Conservation (phyloP, 192 early-diverging fungal genomes). For the Umbelopsis vinacea region DNA sequence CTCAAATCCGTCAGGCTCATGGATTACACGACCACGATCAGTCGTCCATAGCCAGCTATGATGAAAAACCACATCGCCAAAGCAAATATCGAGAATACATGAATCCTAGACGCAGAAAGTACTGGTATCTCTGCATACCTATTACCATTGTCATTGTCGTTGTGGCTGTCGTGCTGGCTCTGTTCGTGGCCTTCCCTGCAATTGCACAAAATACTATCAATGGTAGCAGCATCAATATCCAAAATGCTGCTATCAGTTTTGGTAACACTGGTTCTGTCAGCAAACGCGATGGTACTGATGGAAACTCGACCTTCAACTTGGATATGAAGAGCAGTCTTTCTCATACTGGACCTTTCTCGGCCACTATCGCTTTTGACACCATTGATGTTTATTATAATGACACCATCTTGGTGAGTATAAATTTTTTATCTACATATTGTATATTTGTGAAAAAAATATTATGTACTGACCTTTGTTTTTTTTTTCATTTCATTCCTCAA, state of each 20-base stretch:
- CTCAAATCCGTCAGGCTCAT: constrained; percentile 1
- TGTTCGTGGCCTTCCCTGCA: constrained; percentile 61
- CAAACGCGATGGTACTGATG: constrained; percentile 26
- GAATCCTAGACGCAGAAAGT: constrained; percentile 44
- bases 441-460: no score
- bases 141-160: constrained; percentile 47
- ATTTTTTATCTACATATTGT: no score
- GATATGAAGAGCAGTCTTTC: constrained; percentile 28
- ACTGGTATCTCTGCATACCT: constrained; percentile 59
- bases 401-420: constrained; percentile 16
- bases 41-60: constrained; percentile 27
- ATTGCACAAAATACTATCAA: constrained; percentile 56
- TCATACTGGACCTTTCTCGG: constrained; percentile 48
- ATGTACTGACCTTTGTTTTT: neutral
- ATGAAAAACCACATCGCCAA: constrained; percentile 27
- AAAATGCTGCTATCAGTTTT: constrained; percentile 47
- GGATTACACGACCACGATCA: neutral
- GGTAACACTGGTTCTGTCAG: neutral
- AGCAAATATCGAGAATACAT: constrained; percentile 48
- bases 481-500: neutral
- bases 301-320: constrained; percentile 29
- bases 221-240: constrained; percentile 43
- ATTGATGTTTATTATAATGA: constrained; percentile 54
- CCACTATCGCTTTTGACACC: constrained; percentile 55
- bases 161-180: constrained; percentile 48